Evolutionary conservation across 2,329 filamentous ascomycete genomes (phyloP).

Genomic region (Penicillium sp.): DNA sequence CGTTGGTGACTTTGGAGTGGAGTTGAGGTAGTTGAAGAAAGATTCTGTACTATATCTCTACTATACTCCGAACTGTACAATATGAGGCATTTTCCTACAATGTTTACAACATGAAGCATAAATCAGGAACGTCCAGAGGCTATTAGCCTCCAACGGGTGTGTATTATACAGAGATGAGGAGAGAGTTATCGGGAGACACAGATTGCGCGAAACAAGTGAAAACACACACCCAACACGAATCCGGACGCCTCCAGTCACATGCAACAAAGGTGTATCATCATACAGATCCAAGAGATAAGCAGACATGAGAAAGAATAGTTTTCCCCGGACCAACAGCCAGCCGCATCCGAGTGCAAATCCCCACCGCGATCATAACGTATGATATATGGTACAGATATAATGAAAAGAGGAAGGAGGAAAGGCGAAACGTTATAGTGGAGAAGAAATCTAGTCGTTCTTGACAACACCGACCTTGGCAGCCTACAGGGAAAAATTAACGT

Average conservation of each 20-base stretch:
- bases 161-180: constrained; percentile 37
- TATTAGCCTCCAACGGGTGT: constrained; percentile 12
- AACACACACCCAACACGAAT: constrained; percentile 24
- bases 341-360: constrained; percentile 23
- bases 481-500: constrained; percentile 27
- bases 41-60: constrained; percentile 17
- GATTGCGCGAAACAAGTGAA: constrained; percentile 20
- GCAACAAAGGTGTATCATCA: constrained; percentile 36
- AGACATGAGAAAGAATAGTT: constrained; percentile 23
- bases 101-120: background rate
- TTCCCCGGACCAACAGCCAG: constrained; percentile 23
- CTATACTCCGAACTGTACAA: constrained; percentile 16
- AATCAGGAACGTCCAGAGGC: constrained; percentile 15
- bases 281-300: constrained; percentile 33
- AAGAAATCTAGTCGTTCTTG: constrained; percentile 62
- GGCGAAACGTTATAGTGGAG: constrained; percentile 6
- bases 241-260: constrained; percentile 31
- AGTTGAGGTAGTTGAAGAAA: constrained; percentile 60
- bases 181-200: constrained; percentile 28
- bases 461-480: constrained; percentile 96
- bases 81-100: constrained; percentile 2
- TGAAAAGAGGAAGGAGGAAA: constrained; percentile 10
- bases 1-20: constrained; percentile 71
- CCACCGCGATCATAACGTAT: constrained; percentile 29
- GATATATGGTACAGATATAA: constrained; percentile 37